Percentiles rank a stretch among this genome's conserved stretches.
Evolutionary conservation across 176 grass and related monocot genomes (phyloP).

Genomic region (Triticum monococcum): DNA sequence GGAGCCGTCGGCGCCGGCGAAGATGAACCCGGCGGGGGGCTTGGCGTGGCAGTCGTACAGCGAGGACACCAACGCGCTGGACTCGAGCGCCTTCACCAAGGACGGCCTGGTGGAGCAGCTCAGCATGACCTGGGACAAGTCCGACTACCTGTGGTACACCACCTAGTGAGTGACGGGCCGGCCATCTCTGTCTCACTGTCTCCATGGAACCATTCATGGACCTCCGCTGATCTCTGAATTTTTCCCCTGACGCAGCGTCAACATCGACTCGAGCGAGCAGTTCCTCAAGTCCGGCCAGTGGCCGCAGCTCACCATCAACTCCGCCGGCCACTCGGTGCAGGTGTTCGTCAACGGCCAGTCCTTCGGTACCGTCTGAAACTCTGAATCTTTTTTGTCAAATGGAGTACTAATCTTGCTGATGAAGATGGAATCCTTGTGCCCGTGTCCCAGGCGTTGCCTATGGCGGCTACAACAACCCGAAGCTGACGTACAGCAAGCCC

Average conservation of each 20-base stretch:
- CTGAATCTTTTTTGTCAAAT: not conserved
- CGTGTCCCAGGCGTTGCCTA: conserved; percentile 41
- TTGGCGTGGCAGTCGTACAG: conserved; percentile 79
- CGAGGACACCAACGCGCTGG: conserved; percentile 64
- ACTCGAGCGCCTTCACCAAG: conserved; percentile 76
- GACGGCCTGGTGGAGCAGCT: conserved; percentile 87
- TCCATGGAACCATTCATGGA: not conserved
- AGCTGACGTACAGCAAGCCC: conserved; percentile 53
- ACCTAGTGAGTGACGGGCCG: conserved; percentile 58
- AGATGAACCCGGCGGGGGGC: conserved; percentile 52
- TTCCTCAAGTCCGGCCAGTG: conserved; percentile 71
- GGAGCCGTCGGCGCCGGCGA: conserved; percentile 44
- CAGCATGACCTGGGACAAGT: conserved; percentile 91
- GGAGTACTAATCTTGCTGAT: too few relatives aligned
- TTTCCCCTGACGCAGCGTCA: conserved; percentile 40
- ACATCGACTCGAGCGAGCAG: conserved; percentile 69
- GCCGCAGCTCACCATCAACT: conserved; percentile 68
- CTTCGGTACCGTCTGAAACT: conserved; percentile 36
- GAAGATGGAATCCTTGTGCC: not conserved
- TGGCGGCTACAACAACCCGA: conserved; percentile 59
- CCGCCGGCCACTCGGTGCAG: conserved; percentile 69
- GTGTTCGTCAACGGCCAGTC: conserved; percentile 92
- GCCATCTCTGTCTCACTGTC: not conserved
- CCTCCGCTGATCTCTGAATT: not conserved
- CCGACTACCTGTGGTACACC: conserved; percentile 99